A percentile compares a stretch with the other conserved stretches of the same genome.
Evolutionary conservation across 192 early-diverging fungal genomes (phyloP).

Genomic region (Backusella morwellensis): DNA sequence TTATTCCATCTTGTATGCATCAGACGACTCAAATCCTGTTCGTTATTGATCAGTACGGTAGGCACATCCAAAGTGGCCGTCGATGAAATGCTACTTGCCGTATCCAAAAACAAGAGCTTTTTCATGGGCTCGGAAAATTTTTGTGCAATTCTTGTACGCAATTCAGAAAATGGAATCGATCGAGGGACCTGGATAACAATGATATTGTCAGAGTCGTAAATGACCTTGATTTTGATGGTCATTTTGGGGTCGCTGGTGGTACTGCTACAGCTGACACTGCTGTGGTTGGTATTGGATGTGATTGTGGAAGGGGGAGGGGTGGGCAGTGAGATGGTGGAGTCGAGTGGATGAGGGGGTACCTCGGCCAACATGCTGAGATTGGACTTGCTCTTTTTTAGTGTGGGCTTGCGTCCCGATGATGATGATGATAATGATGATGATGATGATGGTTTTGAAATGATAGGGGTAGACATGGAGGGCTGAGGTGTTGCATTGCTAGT

Average conservation of each 20-base stretch:
- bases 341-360: background rate
- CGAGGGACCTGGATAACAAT: slow-evolving; percentile 31
- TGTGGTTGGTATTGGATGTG: background rate
- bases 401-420: background rate
- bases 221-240: slow-evolving; percentile 22
- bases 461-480: slow-evolving; percentile 12
- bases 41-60: background rate
- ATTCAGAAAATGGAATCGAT: slow-evolving; percentile 14
- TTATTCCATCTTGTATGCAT: slow-evolving; percentile 19
- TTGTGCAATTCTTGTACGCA: slow-evolving; percentile 19
- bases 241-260: background rate
- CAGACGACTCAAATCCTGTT: slow-evolving; percentile 1
- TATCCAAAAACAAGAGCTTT: slow-evolving; percentile 10
- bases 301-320: background rate
- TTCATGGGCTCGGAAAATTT: slow-evolving; percentile 18
- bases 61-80: background rate
- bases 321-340: background rate
- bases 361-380: background rate
- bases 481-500: background rate
- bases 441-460: background rate
- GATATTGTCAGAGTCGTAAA: slow-evolving; percentile 30
- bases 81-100: background rate
- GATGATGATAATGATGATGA: background rate
- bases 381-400: slow-evolving; percentile 5
- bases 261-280: background rate